These are phyloP conservation scores for Cutaneotrichosporon sp. DNA, from an alignment of 1,284 basidiomycete species.

Conservation along the genomic window DNA sequence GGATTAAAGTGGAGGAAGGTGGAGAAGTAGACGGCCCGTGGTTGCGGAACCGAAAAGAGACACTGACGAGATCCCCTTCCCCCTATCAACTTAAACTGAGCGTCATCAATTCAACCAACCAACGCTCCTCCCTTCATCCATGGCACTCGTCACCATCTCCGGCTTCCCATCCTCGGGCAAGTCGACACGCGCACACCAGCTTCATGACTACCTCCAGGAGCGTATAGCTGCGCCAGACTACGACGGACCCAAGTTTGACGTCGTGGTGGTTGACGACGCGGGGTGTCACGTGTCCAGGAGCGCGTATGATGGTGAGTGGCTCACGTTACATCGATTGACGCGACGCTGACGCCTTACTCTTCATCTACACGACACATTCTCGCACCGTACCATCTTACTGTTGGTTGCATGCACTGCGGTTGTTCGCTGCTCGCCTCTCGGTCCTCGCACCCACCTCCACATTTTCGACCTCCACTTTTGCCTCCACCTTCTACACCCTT, in stretches of 20 bases:
- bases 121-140: constrained; percentile 48
- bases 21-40: background rate
- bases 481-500: background rate
- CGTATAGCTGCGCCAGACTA: constrained; percentile 9
- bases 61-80: background rate
- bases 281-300: constrained; percentile 64
- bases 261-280: constrained; percentile 77
- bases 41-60: background rate
- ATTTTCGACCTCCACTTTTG: background rate
- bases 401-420: background rate
- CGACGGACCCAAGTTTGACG: constrained; percentile 59
- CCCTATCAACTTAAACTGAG: background rate
- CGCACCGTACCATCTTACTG: background rate
- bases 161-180: constrained; percentile 90
- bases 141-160: constrained; percentile 93
- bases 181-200: constrained; percentile 66
- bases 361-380: background rate
- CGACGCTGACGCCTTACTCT: background rate
- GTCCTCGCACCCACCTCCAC: background rate
- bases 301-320: constrained; percentile 69
- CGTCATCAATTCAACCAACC: constrained; percentile 3
- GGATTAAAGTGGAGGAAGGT: background rate
- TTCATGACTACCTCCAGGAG: constrained; percentile 63
- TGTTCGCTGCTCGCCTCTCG: background rate
- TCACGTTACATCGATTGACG: background rate